Evolutionary conservation across 129 eudicot species (phyloP), one percentile per base, ranked within the genome.

Genomic region (Pittosporum tobira): DNA sequence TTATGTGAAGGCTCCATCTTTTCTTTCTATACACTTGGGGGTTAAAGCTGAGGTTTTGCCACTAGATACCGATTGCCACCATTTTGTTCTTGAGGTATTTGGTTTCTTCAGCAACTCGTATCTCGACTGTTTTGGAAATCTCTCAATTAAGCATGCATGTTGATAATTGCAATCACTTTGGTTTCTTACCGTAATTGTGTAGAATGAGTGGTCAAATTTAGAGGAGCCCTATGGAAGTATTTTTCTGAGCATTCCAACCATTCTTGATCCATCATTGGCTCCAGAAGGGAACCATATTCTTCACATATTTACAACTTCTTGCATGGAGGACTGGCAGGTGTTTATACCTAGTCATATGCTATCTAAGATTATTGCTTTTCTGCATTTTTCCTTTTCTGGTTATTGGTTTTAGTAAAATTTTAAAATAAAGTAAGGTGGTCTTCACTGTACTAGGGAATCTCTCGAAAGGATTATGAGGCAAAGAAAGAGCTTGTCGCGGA

Each of bases 251-350:
- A 93, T 93, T 59, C 99, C 99, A 20, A 93, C 99, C 4, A 73
- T 93, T 49, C 88, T 93, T 45, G 99, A 93, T 81, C 48, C 85
- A 13, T 81, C 99, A n/a, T 75, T 93, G 73, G 99, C 99, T 65
- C 99, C 99, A 49, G 72, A 71, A 67, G 96, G 96, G 63, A 85
- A 69, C 38, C 99, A 93, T 77, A 93, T 93, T 75, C 96, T 93
- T 69, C 99, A 93, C 76, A 87, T 93, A 73, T 93, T 93, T 73
- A 83, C 99, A 30, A 84, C 94, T 44, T 83, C 99, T 3, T 79
- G 94, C 63, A 85, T 93, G 54, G 96, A 93, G 69, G 99, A 93
- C 65, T 93, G 99, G 99, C 80, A 84, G 99, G 99, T 93, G 55
- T 22, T 42, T 24, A 52, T 10, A n/a, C 25, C n/a, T 63, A 22